Conservation (phyloP, 495 filamentous ascomycete species). For the Immersiella caudata region DNA sequence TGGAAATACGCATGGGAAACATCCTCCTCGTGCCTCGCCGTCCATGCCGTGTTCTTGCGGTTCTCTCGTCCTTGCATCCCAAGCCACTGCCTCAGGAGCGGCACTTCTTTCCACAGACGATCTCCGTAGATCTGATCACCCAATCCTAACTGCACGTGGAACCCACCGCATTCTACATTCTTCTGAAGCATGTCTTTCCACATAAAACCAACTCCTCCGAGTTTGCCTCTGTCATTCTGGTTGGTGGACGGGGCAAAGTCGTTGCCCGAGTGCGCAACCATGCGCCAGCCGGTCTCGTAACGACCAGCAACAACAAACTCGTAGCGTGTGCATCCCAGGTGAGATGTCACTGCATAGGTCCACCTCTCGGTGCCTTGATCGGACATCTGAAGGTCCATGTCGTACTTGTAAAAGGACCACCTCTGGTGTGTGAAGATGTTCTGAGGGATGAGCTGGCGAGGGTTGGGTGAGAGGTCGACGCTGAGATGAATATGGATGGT, state of each 20-base stretch:
- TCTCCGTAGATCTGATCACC: constrained; percentile 97
- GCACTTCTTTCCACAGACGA: constrained; percentile 93
- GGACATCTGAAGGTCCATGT: constrained; percentile 88
- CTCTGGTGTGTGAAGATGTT: constrained; percentile 86
- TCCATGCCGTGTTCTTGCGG: constrained; percentile 87
- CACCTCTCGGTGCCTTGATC: constrained; percentile 81
- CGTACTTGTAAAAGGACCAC: constrained; percentile 96
- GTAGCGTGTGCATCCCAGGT: constrained; percentile 93
- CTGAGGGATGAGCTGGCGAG: constrained; percentile 81
- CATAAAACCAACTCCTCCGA: constrained; percentile 92
- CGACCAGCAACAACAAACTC: constrained; percentile 97
- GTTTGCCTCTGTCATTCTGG: constrained; percentile 76
- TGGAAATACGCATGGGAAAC: constrained; percentile 96
- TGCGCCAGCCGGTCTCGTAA: constrained; percentile 91
- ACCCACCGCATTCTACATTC: constrained; percentile 92
- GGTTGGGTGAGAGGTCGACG: constrained; percentile 88
- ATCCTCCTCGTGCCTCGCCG: constrained; percentile 90
- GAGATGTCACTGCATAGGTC: constrained; percentile 98
- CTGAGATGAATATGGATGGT: constrained; percentile 96
- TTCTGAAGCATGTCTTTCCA: constrained; percentile 99
- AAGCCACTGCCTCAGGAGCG: constrained; percentile 90
- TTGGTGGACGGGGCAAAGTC: constrained; percentile 89
- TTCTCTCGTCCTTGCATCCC: constrained; percentile 88
- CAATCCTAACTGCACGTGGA: constrained; percentile 88
- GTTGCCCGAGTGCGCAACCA: constrained; percentile 92